Conservation (phyloP, 495 filamentous ascomycete genomes). For the Clohesyomyces aquaticus region DNA sequence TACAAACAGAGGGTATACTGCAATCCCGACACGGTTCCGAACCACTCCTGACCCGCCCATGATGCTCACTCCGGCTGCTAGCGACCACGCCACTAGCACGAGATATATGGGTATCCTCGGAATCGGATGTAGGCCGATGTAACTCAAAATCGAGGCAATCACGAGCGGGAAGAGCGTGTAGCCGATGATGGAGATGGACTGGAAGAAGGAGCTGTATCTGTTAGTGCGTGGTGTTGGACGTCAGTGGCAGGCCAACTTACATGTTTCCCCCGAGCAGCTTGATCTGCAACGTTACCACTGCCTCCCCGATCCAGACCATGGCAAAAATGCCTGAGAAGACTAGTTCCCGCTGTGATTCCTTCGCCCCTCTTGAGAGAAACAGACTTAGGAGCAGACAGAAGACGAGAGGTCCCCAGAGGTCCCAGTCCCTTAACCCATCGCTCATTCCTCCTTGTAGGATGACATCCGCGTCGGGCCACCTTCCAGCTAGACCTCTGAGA, state of each 20-base stretch:
- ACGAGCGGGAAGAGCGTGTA: conserved; percentile 99
- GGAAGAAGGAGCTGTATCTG: conserved; percentile 82
- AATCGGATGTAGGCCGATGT: conserved; percentile 73
- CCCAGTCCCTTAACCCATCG: conserved; percentile 90
- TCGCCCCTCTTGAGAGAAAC: conserved; percentile 77
- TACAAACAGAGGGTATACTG: conserved; percentile 93
- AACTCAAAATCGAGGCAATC: conserved; percentile 87
- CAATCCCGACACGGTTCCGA: conserved; percentile 90
- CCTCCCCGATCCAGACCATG: conserved; percentile 95
- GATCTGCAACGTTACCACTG: conserved; percentile 97
- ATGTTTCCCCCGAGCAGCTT: conserved; percentile 97
- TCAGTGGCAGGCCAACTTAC: conserved; percentile 61
- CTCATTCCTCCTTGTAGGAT: conserved; percentile 80
- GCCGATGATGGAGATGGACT: conserved; percentile 95
- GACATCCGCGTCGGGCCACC: conserved; percentile 72
- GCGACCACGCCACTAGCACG: conserved; percentile 83
- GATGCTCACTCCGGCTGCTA: conserved; percentile 95
- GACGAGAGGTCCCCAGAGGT: conserved; percentile 92
- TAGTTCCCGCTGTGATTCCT: conserved; percentile 74
- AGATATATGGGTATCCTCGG: conserved; percentile 87
- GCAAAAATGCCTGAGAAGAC: conserved; percentile 97
- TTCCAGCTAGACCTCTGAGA: conserved; percentile 65
- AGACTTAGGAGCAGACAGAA: conserved; percentile 88
- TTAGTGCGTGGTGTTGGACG: background rate
- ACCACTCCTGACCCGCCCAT: conserved; percentile 93